phyloP scores from a whole-genome alignment of 2,329 filamentous ascomycete genomes.

The Nothophaeocryptopus gaeumannii region DNA sequence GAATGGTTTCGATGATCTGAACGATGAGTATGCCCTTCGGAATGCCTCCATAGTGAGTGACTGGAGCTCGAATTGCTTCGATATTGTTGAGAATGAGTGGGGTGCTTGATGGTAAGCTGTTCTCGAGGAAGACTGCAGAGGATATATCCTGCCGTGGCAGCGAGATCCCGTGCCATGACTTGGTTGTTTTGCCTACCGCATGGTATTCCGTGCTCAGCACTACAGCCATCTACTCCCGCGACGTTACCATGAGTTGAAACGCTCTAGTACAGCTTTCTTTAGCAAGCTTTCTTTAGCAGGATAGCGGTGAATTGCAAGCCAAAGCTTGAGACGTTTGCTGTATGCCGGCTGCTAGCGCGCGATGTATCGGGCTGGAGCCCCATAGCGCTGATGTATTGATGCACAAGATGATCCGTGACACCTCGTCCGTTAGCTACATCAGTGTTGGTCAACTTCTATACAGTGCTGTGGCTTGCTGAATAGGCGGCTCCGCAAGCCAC shows the following conservation, averaged over 20 bases:
- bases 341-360: conserved; percentile 2
- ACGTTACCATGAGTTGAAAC: background rate
- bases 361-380: conserved; percentile 1
- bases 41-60: conserved; percentile 1
- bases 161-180: background rate
- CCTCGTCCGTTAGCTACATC: conserved; percentile 4
- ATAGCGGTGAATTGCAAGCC: background rate
- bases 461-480: conserved; percentile 8
- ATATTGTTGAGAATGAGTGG: background rate
- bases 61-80: background rate
- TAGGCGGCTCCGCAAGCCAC: conserved; percentile 16
- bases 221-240: background rate
- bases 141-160: background rate
- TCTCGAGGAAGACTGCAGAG: background rate
- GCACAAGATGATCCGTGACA: background rate
- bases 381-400: conserved; percentile 8
- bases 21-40: conserved; percentile 5
- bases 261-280: background rate
- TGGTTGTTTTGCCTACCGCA: too few relatives aligned
- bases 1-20: conserved; percentile 22
- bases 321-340: background rate
- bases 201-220: background rate
- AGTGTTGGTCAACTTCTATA: conserved; percentile 2
- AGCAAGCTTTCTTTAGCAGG: background rate
- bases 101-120: background rate